These are phyloP conservation scores for Nemania bipapillata DNA, from an alignment of 2,329 filamentous ascomycete genomes.

Conservation along the genomic window DNA sequence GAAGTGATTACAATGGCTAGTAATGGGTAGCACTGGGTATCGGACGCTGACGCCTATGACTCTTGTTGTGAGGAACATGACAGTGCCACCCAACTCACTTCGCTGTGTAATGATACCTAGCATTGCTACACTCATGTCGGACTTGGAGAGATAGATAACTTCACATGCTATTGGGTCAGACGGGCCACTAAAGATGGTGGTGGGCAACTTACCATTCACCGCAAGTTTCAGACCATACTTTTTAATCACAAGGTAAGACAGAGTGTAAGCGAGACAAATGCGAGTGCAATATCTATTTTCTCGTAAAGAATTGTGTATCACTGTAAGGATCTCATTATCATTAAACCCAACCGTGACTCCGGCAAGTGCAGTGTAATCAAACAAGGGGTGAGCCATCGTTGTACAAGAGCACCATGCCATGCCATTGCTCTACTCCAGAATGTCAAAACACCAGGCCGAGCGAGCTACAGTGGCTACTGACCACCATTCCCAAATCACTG, in stretches of 20 bases:
- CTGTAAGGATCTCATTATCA: conserved; percentile 29
- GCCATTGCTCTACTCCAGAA: conserved; percentile 24
- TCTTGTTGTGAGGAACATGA: too few species aligned
- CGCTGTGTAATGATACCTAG: too few species aligned
- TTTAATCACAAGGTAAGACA: neutral
- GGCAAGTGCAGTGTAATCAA: conserved; percentile 16
- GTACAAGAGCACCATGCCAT: conserved; percentile 28
- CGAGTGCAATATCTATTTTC: conserved; percentile 1
- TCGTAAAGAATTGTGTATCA: conserved; percentile 30
- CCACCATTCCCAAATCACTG: neutral
- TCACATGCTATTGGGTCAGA: too few species aligned
- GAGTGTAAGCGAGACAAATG: neutral
- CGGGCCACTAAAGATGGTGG: too few species aligned
- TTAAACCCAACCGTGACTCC: conserved; percentile 34
- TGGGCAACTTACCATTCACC: too few species aligned
- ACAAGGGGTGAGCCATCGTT: conserved; percentile 17
- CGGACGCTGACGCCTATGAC: too few species aligned
- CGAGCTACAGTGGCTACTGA: conserved; percentile 1
- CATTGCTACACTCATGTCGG: too few species aligned
- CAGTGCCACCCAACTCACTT: too few species aligned
- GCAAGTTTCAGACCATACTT: too few species aligned
- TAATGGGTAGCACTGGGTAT: too few species aligned
- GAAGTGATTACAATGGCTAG: too few species aligned
- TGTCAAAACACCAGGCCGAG: conserved; percentile 5
- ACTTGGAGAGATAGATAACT: too few species aligned